Base-by-base conservation (phyloP, 2,329 filamentous ascomycete genomes). In the Aspergillus sp. region DNA sequence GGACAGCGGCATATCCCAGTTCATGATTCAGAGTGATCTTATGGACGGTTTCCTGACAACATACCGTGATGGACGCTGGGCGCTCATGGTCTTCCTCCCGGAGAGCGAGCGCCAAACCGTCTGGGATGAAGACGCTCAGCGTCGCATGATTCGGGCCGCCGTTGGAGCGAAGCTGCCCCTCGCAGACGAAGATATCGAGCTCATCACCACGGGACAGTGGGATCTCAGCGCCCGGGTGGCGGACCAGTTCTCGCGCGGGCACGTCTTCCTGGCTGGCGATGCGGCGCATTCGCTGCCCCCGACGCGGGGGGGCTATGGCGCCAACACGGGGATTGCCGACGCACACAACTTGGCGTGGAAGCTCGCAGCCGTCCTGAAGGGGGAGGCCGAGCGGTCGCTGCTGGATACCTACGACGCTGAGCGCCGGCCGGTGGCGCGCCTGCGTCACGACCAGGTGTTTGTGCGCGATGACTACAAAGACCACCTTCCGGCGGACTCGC, bases 341-440 rank as follows among this genome's bases (percentile, higher is more conserved):
- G 75, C 67, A 0, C 65, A 72, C 34, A 75, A 77, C 36, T 64
- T 78, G 1, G 68, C 71, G 1, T 77, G 75, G 75, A 78, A 77
- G 57, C 52, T 78, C 0, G 68, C 70, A 1, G 59, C 63, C 1
- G 71, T 75, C 0, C 19, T 74, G 0, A 59, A 53, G 0, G 62
- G 67, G 0, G 40, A 56, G 2, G 64, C 67, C 0, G 52, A 21
- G 0, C 29, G 54, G 3, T 51, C 40, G 0, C 48, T 78, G 1
- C 58, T 76, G 11, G 62, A 68, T 1, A 74, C 73, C 0, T 78
- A 78, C 47, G 64, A 72, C 11, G 49, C 42, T 0, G 76, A 78
- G 58, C 63, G 76, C 4, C 60, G 65, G 5, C 69, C 73, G 1
- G 66, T 72, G 7, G 73, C 59, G 11, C 41, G 46, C 17, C 44